A percentile compares a stretch with the other conserved stretches of the same genome.
Conservation (phyloP, 176 grass and related monocot species). For the Oryza punctata region DNA sequence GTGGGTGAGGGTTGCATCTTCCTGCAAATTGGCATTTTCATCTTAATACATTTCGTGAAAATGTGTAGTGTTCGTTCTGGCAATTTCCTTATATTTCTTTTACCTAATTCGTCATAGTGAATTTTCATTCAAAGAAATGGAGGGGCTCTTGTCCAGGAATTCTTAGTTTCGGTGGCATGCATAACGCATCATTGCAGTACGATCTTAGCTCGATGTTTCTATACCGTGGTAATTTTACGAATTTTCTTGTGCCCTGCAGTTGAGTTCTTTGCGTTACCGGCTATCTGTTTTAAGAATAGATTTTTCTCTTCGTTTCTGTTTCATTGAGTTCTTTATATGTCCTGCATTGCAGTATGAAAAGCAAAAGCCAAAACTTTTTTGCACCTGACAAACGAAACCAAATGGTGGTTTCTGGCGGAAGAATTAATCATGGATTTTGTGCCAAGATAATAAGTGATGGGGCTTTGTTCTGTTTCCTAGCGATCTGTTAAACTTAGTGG, state of each 20-base stretch:
- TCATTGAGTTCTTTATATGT: not conserved
- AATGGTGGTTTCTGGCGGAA: not conserved
- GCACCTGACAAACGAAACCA: not conserved
- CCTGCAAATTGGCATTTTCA: not conserved
- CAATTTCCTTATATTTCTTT: not conserved
- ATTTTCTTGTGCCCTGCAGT: not conserved
- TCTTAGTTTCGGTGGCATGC: not conserved
- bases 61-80: not conserved
- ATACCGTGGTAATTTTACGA: not conserved
- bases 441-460: not conserved
- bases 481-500: not conserved
- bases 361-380: not conserved
- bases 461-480: not conserved
- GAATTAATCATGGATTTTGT: constrained; percentile 1
- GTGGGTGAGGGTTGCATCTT: not conserved
- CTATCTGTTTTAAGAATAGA: not conserved
- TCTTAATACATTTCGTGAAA: not conserved
- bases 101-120: not conserved
- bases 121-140: not conserved
- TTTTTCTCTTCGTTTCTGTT: not conserved
- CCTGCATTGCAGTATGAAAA: not conserved
- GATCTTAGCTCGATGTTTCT: not conserved
- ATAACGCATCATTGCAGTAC: not conserved
- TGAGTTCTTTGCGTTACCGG: not conserved
- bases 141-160: not conserved